These are phyloP conservation scores for Panaeolus cyanescens DNA, from an alignment of 768 basidiomycete species.

Conservation along the genomic window DNA sequence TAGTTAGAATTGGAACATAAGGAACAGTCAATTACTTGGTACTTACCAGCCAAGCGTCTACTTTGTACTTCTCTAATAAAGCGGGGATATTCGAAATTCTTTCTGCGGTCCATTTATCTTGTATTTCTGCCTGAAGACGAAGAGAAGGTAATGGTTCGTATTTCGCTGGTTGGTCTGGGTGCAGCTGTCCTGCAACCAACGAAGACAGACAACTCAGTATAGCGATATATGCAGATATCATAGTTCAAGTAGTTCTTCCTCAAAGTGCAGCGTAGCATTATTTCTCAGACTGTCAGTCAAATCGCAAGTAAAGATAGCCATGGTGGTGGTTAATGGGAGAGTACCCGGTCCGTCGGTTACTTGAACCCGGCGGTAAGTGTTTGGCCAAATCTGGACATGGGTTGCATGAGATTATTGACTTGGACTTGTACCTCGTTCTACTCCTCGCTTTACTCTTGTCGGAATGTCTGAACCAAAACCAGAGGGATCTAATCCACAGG, in stretches of 20 bases:
- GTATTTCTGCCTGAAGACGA: constrained; percentile 39
- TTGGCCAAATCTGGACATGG: not conserved
- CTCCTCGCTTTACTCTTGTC: not conserved
- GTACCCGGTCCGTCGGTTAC: not conserved
- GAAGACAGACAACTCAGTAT: not conserved
- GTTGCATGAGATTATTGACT: constrained; percentile 1
- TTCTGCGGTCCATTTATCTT: constrained; percentile 41
- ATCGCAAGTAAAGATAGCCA: not conserved
- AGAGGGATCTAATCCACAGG: not conserved
- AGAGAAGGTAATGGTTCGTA: constrained; percentile 40
- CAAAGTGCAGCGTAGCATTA: not conserved
- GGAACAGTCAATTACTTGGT: not conserved
- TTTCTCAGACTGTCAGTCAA: not conserved
- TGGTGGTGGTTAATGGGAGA: constrained; percentile 1
- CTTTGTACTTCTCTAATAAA: constrained; percentile 42
- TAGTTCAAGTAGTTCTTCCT: not conserved
- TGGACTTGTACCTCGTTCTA: not conserved
- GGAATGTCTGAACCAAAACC: not conserved
- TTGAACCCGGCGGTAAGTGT: not conserved
- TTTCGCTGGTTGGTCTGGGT: constrained; percentile 29
- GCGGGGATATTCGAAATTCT: constrained; percentile 42
- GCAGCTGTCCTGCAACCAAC: constrained; percentile 15
- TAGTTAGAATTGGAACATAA: not conserved
- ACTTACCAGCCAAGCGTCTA: constrained; percentile 45
- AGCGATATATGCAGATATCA: not conserved